phyloP scores from a whole-genome alignment of 1,284 basidiomycete genomes.

The Trametes sp. region DNA sequence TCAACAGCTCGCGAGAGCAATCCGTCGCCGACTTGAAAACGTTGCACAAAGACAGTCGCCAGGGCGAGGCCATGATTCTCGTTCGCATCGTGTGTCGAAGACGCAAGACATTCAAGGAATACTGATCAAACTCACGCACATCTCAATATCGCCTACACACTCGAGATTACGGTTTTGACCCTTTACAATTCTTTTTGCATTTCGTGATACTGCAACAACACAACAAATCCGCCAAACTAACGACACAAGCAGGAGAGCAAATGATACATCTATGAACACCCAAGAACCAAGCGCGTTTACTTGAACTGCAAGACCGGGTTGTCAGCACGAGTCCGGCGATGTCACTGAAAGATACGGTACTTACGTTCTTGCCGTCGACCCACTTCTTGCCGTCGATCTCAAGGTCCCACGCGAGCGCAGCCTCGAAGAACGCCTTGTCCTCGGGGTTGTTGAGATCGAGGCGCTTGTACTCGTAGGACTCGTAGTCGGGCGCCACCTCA shows the following conservation, averaged over 20 bases:
- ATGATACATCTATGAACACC: constrained; percentile 31
- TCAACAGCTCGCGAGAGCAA: no score
- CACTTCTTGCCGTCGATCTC: constrained; percentile 86
- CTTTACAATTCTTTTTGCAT: constrained; percentile 30
- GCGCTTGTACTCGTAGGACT: constrained; percentile 86
- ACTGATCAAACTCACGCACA: no score
- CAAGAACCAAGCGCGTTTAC: constrained; percentile 33
- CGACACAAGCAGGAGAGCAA: constrained; percentile 34
- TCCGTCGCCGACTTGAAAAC: no score
- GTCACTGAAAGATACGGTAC: constrained; percentile 10
- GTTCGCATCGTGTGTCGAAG: no score
- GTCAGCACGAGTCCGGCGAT: neutral
- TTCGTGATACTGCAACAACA: constrained; percentile 40
- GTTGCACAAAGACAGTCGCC: no score
- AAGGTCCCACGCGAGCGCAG: constrained; percentile 90
- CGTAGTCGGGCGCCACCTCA: constrained; percentile 90
- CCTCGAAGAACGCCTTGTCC: constrained; percentile 91
- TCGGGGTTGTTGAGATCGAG: constrained; percentile 72
- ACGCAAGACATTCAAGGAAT: no score
- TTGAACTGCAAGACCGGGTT: constrained; percentile 39
- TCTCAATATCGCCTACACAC: no score
- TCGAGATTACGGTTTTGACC: no score
- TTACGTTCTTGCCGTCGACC: constrained; percentile 87
- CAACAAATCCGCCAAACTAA: constrained; percentile 36
- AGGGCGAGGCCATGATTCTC: no score